These are phyloP conservation scores for Immersiporthe knoxdaviesiana DNA, from an alignment of 2,329 filamentous ascomycete genomes.

Conservation along the genomic window DNA sequence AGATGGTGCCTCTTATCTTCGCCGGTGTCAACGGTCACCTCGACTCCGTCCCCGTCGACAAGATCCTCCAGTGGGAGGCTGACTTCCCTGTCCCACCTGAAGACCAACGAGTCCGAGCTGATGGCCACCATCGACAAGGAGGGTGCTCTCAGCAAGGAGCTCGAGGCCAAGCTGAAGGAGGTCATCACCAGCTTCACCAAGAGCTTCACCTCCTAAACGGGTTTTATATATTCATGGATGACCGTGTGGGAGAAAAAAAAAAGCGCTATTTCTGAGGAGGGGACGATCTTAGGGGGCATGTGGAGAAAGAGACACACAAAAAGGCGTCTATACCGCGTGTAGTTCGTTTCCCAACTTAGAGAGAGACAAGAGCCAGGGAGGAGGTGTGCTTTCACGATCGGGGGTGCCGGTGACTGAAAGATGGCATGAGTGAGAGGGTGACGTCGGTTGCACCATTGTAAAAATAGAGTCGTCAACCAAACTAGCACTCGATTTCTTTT, in stretches of 20 bases:
- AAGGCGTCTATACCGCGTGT: conserved; percentile 52
- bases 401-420: conserved; percentile 53
- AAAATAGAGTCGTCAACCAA: conserved; percentile 66
- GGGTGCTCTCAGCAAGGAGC: conserved; percentile 92
- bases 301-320: conserved; percentile 41
- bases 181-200: conserved; percentile 83
- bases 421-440: conserved; percentile 47
- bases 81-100: conserved; percentile 93
- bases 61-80: conserved; percentile 91
- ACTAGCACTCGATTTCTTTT: conserved; percentile 65
- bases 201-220: conserved; percentile 73
- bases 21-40: conserved; percentile 98
- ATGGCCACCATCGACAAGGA: conserved; percentile 90
- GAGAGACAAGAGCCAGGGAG: conserved; percentile 40
- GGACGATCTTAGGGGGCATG: conserved; percentile 37
- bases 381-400: conserved; percentile 45
- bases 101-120: conserved; percentile 84
- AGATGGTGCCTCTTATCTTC: conserved; percentile 99
- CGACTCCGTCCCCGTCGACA: conserved; percentile 84
- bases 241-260: conserved; percentile 36
- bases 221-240: conserved; percentile 35
- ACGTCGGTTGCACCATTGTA: conserved; percentile 59
- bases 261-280: conserved; percentile 30
- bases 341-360: conserved; percentile 50
- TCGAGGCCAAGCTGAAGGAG: conserved; percentile 81